phyloP scores from a whole-genome alignment of 331 rosid genomes.

The Erythrophleum ivorense region DNA sequence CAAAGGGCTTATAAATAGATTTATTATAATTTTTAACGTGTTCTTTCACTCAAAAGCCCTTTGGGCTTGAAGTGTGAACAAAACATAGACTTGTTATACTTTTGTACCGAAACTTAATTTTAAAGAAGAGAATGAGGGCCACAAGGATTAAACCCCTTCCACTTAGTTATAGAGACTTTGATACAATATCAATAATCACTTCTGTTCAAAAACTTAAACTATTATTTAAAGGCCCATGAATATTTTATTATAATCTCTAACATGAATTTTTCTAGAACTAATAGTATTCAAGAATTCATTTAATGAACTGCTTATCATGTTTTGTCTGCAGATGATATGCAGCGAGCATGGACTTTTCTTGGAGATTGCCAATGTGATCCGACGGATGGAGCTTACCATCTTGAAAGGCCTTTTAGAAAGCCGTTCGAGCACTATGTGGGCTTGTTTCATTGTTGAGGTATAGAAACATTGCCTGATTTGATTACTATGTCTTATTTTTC shows the following conservation, averaged over 20 bases:
- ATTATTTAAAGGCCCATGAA: not conserved
- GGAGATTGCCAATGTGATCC: slow-evolving; percentile 76
- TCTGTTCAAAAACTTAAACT: not conserved
- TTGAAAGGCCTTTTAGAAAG: slow-evolving; percentile 73
- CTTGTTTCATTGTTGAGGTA: slow-evolving; percentile 91
- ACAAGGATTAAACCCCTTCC: too few species aligned
- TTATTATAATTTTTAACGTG: not conserved
- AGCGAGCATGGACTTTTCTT: slow-evolving; percentile 73
- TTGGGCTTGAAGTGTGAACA: not conserved
- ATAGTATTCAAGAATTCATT: not conserved
- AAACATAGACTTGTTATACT: not conserved
- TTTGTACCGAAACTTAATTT: not conserved
- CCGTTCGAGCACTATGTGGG: slow-evolving; percentile 60
- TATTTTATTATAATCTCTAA: not conserved
- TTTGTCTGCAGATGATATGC: slow-evolving; percentile 64
- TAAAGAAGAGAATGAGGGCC: not conserved
- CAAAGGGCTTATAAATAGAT: not conserved
- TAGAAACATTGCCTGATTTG: not conserved
- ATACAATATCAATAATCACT: not conserved
- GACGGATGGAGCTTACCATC: slow-evolving; percentile 60
- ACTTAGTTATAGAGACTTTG: not conserved
- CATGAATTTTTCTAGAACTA: not conserved
- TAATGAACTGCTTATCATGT: slow-evolving; percentile 18
- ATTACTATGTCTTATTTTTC: not conserved
- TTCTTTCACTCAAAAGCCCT: not conserved